These are phyloP conservation scores for Lichtheimia ramosa DNA, from an alignment of 371 early-diverging fungal genomes.

Conservation along the genomic window DNA sequence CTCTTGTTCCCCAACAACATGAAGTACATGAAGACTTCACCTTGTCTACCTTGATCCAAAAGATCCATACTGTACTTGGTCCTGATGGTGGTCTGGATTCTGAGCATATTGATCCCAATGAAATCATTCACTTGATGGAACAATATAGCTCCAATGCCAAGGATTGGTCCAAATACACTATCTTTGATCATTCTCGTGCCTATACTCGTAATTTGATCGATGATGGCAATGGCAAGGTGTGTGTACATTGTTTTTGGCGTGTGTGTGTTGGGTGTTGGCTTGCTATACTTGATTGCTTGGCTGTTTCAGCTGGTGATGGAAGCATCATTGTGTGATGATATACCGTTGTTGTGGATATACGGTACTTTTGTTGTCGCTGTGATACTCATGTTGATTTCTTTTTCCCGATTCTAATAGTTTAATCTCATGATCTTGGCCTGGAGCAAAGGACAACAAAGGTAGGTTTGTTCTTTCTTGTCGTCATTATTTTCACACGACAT, in stretches of 20 bases:
- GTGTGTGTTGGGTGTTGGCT: too few relatives aligned
- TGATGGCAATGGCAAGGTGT: slow-evolving; percentile 84
- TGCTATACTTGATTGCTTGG: too few relatives aligned
- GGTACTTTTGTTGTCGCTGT: neutral
- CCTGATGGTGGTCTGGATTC: slow-evolving; percentile 46
- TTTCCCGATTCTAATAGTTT: slow-evolving; percentile 47
- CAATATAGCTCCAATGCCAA: slow-evolving; percentile 58
- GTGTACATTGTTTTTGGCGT: neutral
- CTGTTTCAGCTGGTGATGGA: too few relatives aligned
- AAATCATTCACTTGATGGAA: slow-evolving; percentile 65
- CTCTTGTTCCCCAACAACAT: slow-evolving; percentile 7
- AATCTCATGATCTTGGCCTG: slow-evolving; percentile 92
- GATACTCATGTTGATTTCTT: neutral
- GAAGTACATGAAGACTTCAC: neutral
- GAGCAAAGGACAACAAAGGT: slow-evolving; percentile 79
- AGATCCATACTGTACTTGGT: slow-evolving; percentile 20
- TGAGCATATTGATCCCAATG: slow-evolving; percentile 57
- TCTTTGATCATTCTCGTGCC: slow-evolving; percentile 71
- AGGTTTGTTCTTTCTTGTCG: slow-evolving; percentile 7
- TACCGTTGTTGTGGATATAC: neutral
- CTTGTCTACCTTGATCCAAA: slow-evolving; percentile 12
- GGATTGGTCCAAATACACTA: slow-evolving; percentile 81
- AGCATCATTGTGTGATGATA: neutral
- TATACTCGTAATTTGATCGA: slow-evolving; percentile 91
- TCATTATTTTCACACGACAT: neutral